Evolutionary conservation across 108 stramenopile genomes (phyloP).

Genomic region (Discostella pseudostelligera): DNA sequence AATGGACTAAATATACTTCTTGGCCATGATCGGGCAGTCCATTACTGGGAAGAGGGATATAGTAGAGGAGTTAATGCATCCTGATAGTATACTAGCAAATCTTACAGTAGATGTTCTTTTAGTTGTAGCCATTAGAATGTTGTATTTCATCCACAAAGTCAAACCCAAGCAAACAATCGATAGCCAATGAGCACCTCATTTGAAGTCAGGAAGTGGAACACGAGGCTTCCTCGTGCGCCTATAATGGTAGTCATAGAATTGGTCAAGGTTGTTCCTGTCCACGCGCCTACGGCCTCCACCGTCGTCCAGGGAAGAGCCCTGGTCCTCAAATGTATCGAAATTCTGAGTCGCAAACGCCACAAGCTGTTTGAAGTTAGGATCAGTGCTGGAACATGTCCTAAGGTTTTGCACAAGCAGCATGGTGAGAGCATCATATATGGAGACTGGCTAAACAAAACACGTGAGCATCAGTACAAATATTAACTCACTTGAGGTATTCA

Average conservation of each 20-base stretch:
- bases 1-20: constrained; percentile 33
- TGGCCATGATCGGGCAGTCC: constrained; percentile 10
- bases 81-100: background rate
- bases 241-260: constrained; percentile 89
- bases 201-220: constrained; percentile 48
- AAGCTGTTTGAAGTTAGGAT: constrained; percentile 80
- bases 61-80: constrained; percentile 10
- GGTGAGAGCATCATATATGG: background rate
- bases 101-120: background rate
- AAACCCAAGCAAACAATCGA: background rate
- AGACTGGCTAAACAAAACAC: too few species aligned
- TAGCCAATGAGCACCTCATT: constrained; percentile 1
- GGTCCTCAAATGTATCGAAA: constrained; percentile 92
- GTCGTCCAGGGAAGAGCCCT: constrained; percentile 70
- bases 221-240: constrained; percentile 81
- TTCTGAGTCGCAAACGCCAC: constrained; percentile 84
- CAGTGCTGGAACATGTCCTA: constrained; percentile 80
- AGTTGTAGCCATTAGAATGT: too few species aligned
- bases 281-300: constrained; percentile 49
- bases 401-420: background rate
- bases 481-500: constrained; percentile 85
- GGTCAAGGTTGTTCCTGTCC: constrained; percentile 70
- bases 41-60: constrained; percentile 38
- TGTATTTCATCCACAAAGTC: background rate
- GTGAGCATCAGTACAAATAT: too few species aligned